Conservation (phyloP, 805 yeast genomes). For the Zygosaccharomyces siamensis region DNA sequence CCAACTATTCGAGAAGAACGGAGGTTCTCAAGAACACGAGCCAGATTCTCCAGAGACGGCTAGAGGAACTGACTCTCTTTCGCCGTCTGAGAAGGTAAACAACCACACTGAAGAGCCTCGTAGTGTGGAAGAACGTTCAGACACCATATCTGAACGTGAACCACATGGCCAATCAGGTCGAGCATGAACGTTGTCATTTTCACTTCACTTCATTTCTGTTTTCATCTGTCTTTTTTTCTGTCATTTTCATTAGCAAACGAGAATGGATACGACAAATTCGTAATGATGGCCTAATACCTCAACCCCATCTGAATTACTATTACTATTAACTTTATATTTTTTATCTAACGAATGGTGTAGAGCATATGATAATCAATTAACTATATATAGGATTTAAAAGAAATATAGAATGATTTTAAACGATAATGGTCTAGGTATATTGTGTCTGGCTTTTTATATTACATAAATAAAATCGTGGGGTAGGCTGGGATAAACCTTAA, state of each 20-base stretch:
- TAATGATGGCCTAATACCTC: not conserved
- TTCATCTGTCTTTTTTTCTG: not conserved
- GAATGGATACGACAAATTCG: not conserved
- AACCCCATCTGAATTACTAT: not conserved
- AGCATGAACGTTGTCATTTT: not conserved
- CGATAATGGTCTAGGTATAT: too few species aligned
- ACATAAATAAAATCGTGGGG: too few species aligned
- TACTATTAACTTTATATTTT: not conserved
- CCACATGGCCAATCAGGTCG: not conserved
- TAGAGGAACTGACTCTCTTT: not conserved
- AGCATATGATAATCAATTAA: slow-evolving; percentile 3
- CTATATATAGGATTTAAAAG: not conserved
- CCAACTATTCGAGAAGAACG: slow-evolving; percentile 1
- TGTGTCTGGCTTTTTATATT: too few species aligned
- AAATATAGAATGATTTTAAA: not conserved
- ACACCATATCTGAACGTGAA: not conserved
- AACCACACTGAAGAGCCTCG: not conserved
- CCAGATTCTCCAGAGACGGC: not conserved
- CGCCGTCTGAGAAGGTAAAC: not conserved
- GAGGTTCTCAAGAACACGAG: not conserved
- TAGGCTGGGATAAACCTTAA: too few species aligned
- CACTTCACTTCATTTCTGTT: not conserved
- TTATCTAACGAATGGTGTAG: slow-evolving; percentile 6
- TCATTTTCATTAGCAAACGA: not conserved
- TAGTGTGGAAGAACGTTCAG: not conserved